Conservation (phyloP, 2,329 filamentous ascomycete genomes). For the Mycosphaerella sp. region DNA sequence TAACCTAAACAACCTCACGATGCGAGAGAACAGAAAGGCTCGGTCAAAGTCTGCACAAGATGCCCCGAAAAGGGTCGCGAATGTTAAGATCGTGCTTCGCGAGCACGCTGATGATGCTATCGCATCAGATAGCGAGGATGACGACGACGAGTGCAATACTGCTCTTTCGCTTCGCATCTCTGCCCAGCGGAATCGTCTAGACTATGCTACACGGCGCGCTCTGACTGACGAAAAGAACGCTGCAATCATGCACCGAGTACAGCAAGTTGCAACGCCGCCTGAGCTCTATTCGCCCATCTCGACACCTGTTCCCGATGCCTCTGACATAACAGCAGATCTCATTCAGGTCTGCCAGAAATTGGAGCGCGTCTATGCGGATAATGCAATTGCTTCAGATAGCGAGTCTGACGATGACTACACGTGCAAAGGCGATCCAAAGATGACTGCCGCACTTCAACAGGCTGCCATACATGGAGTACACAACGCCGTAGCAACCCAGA, state of each 20-base stretch:
- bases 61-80: neutral
- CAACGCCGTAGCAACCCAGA: neutral
- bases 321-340: neutral
- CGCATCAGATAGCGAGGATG: conserved; percentile 20
- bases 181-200: conserved; percentile 8
- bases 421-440: conserved; percentile 3
- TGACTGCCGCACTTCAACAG: conserved; percentile 3
- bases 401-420: conserved; percentile 8
- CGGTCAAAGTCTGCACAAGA: neutral
- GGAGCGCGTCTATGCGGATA: conserved; percentile 1
- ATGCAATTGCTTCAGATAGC: conserved; percentile 5
- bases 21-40: neutral
- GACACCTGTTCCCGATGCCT: conserved; percentile 5
- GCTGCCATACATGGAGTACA: neutral
- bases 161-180: neutral
- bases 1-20: neutral
- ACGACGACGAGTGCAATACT: neutral
- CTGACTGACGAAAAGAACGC: conserved; percentile 7
- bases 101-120: conserved; percentile 16
- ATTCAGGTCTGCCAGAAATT: conserved; percentile 6
- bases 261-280: neutral
- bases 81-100: neutral
- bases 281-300: neutral
- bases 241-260: neutral
- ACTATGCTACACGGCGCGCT: conserved; percentile 16